These are phyloP conservation scores for Grifola frondosa DNA, from an alignment of 1,284 basidiomycete species.

Conservation along the genomic window DNA sequence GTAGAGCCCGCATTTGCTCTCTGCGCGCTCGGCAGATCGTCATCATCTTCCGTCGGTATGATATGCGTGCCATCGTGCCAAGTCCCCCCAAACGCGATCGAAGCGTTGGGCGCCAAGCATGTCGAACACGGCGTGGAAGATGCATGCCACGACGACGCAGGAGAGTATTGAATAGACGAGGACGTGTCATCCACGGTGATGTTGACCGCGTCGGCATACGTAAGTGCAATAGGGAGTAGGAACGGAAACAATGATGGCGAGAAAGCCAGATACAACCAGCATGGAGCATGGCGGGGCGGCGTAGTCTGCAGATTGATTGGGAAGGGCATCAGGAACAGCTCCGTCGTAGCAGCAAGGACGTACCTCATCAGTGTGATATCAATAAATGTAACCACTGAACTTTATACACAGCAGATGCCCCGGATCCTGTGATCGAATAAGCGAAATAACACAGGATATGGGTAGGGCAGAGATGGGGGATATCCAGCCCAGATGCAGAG, in stretches of 20 bases:
- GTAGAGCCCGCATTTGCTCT: too few species aligned
- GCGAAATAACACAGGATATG: too few species aligned
- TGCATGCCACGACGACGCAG: conserved; percentile 40
- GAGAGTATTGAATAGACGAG: conserved; percentile 41
- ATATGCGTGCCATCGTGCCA: conserved; percentile 45
- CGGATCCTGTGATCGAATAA: too few species aligned
- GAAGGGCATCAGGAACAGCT: too few species aligned
- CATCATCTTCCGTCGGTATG: conserved; percentile 29
- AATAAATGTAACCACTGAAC: too few species aligned
- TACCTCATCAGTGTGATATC: too few species aligned
- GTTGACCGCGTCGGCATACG: conserved; percentile 30
- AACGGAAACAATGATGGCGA: conserved; percentile 5
- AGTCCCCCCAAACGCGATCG: conserved; percentile 34
- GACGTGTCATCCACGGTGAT: conserved; percentile 47
- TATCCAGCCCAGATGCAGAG: too few species aligned
- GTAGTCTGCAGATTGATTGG: too few species aligned
- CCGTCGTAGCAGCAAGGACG: too few species aligned
- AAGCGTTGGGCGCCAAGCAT: conserved; percentile 35
- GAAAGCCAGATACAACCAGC: conserved; percentile 6
- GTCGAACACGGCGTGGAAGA: conserved; percentile 33
- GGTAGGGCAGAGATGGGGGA: too few species aligned
- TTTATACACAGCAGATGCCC: too few species aligned
- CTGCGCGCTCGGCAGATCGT: conserved; percentile 22
- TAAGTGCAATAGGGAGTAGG: conserved; percentile 4
- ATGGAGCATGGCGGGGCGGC: too few species aligned